Conservation (phyloP, 129 eudicot genomes). For the Arctium lappa region DNA sequence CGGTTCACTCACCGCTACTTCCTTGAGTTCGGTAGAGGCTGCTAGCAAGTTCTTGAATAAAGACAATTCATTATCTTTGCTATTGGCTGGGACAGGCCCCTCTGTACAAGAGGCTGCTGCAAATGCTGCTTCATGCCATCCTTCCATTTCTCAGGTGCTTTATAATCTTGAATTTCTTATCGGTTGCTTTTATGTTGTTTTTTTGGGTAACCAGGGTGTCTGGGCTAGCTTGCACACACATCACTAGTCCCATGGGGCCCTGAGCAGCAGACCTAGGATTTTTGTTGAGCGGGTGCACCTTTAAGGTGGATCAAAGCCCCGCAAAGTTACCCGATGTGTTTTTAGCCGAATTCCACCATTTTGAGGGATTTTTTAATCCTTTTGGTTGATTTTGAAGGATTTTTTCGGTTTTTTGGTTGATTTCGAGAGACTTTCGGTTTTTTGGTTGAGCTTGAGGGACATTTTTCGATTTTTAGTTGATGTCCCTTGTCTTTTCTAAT, state of each 20-base stretch:
- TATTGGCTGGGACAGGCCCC: slow-evolving; percentile 90
- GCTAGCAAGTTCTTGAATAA: slow-evolving; percentile 56
- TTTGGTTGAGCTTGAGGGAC: background rate
- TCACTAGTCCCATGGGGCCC: background rate
- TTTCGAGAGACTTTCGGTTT: too few relatives aligned
- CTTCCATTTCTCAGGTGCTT: slow-evolving; percentile 73
- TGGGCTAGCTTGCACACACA: background rate
- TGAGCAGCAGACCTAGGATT: too few relatives aligned
- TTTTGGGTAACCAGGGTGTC: background rate
- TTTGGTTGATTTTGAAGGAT: background rate
- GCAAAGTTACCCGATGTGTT: background rate
- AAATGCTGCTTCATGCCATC: slow-evolving; percentile 86
- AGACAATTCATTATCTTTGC: slow-evolving; percentile 64
- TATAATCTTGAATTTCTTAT: background rate
- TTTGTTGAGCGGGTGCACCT: background rate
- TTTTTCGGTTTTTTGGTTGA: too few relatives aligned
- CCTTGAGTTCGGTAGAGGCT: slow-evolving; percentile 83
- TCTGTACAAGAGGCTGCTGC: slow-evolving; percentile 78
- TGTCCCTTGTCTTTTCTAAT: background rate
- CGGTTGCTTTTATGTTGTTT: background rate
- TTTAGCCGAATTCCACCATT: background rate
- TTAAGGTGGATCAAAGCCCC: background rate
- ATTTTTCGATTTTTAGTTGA: background rate
- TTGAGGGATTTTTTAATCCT: too few relatives aligned
- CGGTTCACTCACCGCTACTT: slow-evolving; percentile 61